Evolutionary conservation across 257 asterid genomes (phyloP), one percentile per base, ranked within the genome.

Genomic region (Solanum tarapatanum): DNA sequence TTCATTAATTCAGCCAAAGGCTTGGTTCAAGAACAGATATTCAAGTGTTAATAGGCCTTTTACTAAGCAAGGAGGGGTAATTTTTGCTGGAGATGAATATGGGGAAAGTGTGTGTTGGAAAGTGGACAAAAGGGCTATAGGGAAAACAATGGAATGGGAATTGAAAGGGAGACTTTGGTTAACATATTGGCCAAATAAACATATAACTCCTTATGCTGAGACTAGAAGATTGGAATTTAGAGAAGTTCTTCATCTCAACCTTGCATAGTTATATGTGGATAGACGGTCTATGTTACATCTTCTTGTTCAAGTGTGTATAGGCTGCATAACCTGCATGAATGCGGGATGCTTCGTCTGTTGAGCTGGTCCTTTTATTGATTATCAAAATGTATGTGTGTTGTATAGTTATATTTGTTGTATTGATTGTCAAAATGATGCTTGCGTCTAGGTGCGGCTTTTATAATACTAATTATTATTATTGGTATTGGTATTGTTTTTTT

Each of bases 131-230:
- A 74, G 87, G 3, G 92, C 92, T 30, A 2, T 88, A 90, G 98
- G 98, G 84, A 90, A 88, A 90, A 39, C 76, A 28, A 91, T 94
- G 98, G 99, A 96, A 84, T 96, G 96, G 96, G 98, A 96, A 93
- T 88, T 95, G 37, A 94, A 87, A 88, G 99, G 98, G 0, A 94
- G 92, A 92, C 91, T 96, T 91, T 96, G 98, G 98, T 35, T 95
- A 85, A 96, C 99, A 0, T 96, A 96, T 90, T 96, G 98, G 99
- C 99, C 99, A 82, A 96, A 96, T 80, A 91, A 91, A 55, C 94
- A 92, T 51, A 88, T 90, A 91, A 92, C 96, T 21, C 92, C 93
- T 58, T 93, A 93, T 35, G 91, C 95, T 2, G 99, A 96, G 89
- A 94, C 96, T 3, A 93, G 94, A 88, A 93, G 91, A 91, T 89